phyloP scores from a whole-genome alignment of 805 yeast species.

The Saccharomycopsis malanga region DNA sequence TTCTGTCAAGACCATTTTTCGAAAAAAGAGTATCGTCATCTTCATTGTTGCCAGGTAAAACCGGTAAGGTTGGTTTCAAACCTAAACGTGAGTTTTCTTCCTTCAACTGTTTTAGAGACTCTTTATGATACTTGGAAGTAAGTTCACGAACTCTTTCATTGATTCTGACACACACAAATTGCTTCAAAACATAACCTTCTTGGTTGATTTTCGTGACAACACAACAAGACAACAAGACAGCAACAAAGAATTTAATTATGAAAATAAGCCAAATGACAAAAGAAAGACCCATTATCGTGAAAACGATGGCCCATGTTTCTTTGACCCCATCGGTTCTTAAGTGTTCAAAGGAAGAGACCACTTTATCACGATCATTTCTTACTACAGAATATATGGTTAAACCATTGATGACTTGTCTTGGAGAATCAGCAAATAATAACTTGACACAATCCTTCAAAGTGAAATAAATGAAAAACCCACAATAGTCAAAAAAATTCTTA shows the following conservation, averaged over 20 bases:
- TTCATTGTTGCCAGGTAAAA: constrained; percentile 8
- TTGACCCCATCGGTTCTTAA: constrained; percentile 51
- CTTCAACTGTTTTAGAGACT: constrained; percentile 26
- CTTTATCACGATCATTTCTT: constrained; percentile 28
- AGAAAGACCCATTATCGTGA: constrained; percentile 71
- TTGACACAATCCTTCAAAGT: constrained; percentile 57
- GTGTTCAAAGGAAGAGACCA: constrained; percentile 28
- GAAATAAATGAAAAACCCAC: constrained; percentile 57
- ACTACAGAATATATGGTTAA: constrained; percentile 55
- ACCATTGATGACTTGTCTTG: constrained; percentile 81
- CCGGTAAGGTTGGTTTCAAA: constrained; percentile 27
- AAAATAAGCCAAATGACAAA: constrained; percentile 68
- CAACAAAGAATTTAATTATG: constrained; percentile 48
- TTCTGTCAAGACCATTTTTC: neutral
- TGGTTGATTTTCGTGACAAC: constrained; percentile 40
- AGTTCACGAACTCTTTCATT: constrained; percentile 49
- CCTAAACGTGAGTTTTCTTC: constrained; percentile 25
- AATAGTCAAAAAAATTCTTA: constrained; percentile 55
- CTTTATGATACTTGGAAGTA: constrained; percentile 35
- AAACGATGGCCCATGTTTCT: constrained; percentile 58
- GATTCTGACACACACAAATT: constrained; percentile 54
- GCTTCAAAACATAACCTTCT: constrained; percentile 41
- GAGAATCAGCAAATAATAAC: constrained; percentile 71
- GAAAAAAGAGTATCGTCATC: neutral
- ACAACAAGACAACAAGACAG: constrained; percentile 45